These are phyloP conservation scores for Trypanosoma conorhini DNA, from an alignment of 208 protist species.

Conservation along the genomic window DNA sequence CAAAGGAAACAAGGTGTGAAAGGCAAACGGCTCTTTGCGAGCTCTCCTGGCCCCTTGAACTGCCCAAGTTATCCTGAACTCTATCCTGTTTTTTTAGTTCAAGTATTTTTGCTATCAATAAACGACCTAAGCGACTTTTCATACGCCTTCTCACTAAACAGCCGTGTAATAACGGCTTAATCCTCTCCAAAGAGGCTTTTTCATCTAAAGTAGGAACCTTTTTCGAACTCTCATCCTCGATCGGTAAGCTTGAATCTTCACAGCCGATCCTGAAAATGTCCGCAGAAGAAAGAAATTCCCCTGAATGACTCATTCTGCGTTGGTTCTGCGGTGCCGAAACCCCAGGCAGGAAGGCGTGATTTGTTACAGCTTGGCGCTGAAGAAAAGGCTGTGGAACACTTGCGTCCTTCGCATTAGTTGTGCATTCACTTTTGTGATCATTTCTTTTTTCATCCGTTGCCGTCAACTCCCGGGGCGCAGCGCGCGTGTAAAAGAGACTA, in stretches of 20 bases:
- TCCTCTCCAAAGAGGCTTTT: neutral
- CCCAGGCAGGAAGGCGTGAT: neutral
- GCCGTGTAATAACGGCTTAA: constrained; percentile 7
- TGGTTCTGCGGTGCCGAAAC: neutral
- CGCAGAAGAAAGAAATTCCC: constrained; percentile 16
- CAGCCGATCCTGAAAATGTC: constrained; percentile 11
- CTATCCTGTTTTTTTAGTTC: neutral
- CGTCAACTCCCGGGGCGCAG: neutral
- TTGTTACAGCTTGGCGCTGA: neutral
- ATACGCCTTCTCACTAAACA: constrained; percentile 17
- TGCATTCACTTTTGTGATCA: neutral
- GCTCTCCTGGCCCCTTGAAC: neutral
- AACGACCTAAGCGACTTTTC: neutral
- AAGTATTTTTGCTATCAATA: constrained; percentile 9
- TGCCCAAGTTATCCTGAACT: neutral
- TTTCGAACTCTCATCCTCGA: neutral
- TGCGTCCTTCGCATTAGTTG: neutral
- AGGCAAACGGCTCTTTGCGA: constrained; percentile 7
- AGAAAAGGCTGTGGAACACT: neutral
- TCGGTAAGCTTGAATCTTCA: neutral
- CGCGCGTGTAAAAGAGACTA: constrained; percentile 19
- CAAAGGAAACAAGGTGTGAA: constrained; percentile 8
- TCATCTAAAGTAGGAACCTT: neutral
- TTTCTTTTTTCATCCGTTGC: neutral
- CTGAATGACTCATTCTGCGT: neutral